phyloP scores from a whole-genome alignment of 495 filamentous ascomycete genomes.

The Xylaria sp. region DNA sequence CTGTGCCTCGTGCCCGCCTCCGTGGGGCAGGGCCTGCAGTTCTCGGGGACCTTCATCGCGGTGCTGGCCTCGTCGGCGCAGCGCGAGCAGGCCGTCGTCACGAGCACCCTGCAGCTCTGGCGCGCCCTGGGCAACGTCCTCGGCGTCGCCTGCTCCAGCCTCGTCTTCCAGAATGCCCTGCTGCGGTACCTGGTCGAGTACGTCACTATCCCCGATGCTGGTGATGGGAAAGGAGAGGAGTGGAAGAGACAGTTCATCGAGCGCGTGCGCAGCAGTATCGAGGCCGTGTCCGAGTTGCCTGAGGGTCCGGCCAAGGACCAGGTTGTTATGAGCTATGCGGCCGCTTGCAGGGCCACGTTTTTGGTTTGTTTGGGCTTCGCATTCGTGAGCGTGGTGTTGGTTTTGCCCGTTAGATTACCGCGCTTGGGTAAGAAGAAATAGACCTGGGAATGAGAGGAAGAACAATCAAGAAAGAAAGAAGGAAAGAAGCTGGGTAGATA shows the following conservation, averaged over 20 bases:
- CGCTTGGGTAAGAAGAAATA: conserved; percentile 48
- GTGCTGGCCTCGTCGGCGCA: conserved; percentile 71
- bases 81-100: conserved; percentile 77
- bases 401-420: conserved; percentile 61
- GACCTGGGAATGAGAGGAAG: neutral
- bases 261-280: conserved; percentile 49
- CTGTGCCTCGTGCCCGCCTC: conserved; percentile 66
- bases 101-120: conserved; percentile 72
- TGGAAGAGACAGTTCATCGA: conserved; percentile 47
- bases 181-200: conserved; percentile 61
- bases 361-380: conserved; percentile 58
- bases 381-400: conserved; percentile 54
- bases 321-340: conserved; percentile 66
- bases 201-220: conserved; percentile 61
- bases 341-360: conserved; percentile 63
- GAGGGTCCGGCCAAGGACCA: conserved; percentile 45
- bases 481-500: neutral
- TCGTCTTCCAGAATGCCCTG: conserved; percentile 78
- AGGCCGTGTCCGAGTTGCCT: conserved; percentile 48
- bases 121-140: conserved; percentile 72
- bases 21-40: conserved; percentile 70
- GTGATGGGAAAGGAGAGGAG: conserved; percentile 34
- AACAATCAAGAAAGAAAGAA: neutral
- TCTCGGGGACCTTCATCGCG: conserved; percentile 69
- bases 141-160: conserved; percentile 72